Evolutionary conservation across 108 stramenopile species (phyloP).

Genomic region (Nitzschia inconspicua): DNA sequence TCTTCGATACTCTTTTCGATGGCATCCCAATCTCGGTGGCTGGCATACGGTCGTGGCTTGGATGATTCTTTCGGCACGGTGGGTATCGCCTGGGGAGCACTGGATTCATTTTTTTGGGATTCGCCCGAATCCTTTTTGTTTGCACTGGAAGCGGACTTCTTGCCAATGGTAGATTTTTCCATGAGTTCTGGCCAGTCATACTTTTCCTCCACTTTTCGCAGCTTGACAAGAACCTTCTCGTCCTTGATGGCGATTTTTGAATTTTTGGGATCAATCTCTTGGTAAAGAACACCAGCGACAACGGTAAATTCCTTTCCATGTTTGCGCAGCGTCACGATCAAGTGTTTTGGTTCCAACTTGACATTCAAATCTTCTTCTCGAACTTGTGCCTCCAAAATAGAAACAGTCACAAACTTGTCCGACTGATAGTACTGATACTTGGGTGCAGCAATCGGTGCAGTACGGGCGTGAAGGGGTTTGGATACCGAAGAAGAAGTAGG

Average conservation of each 20-base stretch:
- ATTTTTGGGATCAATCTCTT: conserved; percentile 50
- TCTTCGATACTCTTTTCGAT: conserved; percentile 69
- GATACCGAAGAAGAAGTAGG: background rate
- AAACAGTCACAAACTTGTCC: conserved; percentile 75
- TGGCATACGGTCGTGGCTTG: conserved; percentile 70
- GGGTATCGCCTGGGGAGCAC: conserved; percentile 15
- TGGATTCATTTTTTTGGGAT: background rate
- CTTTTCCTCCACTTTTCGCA: conserved; percentile 57
- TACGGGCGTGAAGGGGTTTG: background rate
- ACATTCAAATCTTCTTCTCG: conserved; percentile 53
- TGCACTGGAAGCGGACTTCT: conserved; percentile 7
- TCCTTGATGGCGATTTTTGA: conserved; percentile 64
- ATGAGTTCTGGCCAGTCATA: conserved; percentile 81
- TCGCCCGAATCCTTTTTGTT: conserved; percentile 13
- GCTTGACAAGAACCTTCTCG: conserved; percentile 83
- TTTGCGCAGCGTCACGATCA: conserved; percentile 66
- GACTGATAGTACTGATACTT: conserved; percentile 95
- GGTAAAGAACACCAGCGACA: conserved; percentile 76
- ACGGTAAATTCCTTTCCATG: conserved; percentile 55
- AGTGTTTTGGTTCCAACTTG: conserved; percentile 46
- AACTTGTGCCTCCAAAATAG: conserved; percentile 77
- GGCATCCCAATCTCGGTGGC: conserved; percentile 84
- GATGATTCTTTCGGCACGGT: conserved; percentile 7
- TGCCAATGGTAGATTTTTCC: too few relatives aligned
- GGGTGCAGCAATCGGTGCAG: conserved; percentile 23